Base-by-base conservation (phyloP, 1,139 yeast genomes). In the Candida frijolesensis region DNA sequence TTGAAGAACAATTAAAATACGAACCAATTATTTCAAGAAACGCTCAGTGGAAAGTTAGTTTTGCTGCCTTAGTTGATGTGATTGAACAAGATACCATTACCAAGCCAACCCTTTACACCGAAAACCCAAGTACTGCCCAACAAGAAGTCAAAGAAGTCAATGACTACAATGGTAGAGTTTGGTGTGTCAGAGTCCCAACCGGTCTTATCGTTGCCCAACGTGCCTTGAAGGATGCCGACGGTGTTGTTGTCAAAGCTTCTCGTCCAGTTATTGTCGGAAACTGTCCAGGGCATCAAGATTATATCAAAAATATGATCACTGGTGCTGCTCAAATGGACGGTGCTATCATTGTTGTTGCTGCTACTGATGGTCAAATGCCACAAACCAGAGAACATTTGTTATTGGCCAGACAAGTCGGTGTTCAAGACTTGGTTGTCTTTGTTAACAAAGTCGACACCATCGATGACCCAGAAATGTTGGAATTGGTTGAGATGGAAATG, bases 251-350 rank as follows among this genome's bases (percentile, higher is more conserved):
- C 14, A 14, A 29, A 10, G 43, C 34, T 27, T 40, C 43, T 14
- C 6, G 43, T 6, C 43, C 43, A 8, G 16, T 18, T 4, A 29
- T 40, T 12, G 14, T 40, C n/a, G 43, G 43, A 25, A 14, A 40
- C 22, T 47, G 49, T 44, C 54, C 54, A 54, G 99, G 99, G 64
- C 99, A 94, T 83, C 96, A 96, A 58, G 98, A 94, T 82, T 94
- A 92, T 76, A 94, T 94, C 75, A 94, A 94, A 81, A 92, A 92
- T 74, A 94, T 94, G 98, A 94, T 94, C 74, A 90, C 97, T 60
- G 98, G 98, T 85, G 98, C 98, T 64, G 97, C 98, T 63, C 97
- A 94, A 74, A 92, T 92, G 98, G 99, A 94, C 72, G 98, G 98
- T 81, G 99, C 98, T 61, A 92, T 94, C 65, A 92, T 94, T 78